Conservation (phyloP, 2,329 filamentous ascomycete species). For the Microascus cirrosus region DNA sequence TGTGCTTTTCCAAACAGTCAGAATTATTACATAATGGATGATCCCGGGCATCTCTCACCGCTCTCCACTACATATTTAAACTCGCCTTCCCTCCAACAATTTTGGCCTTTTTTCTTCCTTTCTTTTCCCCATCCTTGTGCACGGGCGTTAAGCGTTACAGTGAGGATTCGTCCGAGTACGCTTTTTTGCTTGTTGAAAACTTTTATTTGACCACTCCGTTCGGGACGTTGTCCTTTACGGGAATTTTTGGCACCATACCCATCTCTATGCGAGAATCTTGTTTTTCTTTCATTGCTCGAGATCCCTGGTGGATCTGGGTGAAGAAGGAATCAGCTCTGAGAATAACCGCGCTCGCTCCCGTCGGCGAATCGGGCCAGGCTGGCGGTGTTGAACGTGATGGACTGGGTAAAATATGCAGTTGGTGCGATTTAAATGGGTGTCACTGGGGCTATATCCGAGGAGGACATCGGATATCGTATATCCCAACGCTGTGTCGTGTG, state of each 20-base stretch:
- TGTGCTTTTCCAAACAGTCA: neutral
- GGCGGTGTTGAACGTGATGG: too few relatives aligned
- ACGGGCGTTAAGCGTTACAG: constrained; percentile 66
- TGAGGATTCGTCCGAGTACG: constrained; percentile 67
- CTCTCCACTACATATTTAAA: constrained; percentile 21
- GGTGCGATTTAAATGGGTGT: too few relatives aligned
- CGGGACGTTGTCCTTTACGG: constrained; percentile 54
- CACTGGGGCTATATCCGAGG: too few relatives aligned
- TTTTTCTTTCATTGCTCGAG: constrained; percentile 29
- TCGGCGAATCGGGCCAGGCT: too few relatives aligned
- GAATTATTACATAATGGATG: neutral
- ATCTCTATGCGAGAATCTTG: constrained; percentile 13
- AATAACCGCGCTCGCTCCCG: too few relatives aligned
- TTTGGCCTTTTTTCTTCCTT: constrained; percentile 26
- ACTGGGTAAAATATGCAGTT: too few relatives aligned
- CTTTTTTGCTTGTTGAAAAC: constrained; percentile 82
- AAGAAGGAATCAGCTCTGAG: too few relatives aligned
- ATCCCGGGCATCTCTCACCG: constrained; percentile 3
- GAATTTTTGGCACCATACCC: constrained; percentile 54
- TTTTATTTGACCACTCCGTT: constrained; percentile 61
- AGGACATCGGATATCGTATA: too few relatives aligned
- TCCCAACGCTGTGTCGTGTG: too few relatives aligned
- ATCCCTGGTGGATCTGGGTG: constrained; percentile 21
- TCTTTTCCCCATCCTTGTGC: constrained; percentile 46
- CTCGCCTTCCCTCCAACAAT: constrained; percentile 9